Conservation (phyloP, 768 basidiomycete species). For the Cystofilobasidium macerans region DNA sequence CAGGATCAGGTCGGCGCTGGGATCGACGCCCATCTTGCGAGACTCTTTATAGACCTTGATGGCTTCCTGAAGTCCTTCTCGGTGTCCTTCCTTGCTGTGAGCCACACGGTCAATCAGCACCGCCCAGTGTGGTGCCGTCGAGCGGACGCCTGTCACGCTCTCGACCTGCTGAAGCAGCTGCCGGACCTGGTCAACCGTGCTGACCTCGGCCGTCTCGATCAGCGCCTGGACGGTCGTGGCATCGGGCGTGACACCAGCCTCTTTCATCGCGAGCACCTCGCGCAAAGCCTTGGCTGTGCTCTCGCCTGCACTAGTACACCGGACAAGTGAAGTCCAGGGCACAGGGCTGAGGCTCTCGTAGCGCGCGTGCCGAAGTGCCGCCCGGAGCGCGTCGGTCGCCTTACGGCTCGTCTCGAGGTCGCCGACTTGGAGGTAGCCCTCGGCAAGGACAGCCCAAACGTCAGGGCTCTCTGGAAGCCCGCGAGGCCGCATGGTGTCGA, state of each 20-base stretch:
- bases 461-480: background rate
- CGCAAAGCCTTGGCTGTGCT: background rate
- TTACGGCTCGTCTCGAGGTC: background rate
- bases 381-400: conserved; percentile 8
- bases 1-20: conserved; percentile 12
- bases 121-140: conserved; percentile 6
- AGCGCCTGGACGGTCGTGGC: conserved; percentile 9
- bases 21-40: conserved; percentile 4
- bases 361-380: background rate
- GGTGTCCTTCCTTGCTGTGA: background rate
- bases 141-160: background rate
- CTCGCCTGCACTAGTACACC: background rate
- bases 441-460: conserved; percentile 8
- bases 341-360: background rate
- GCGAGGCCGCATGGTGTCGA: background rate
- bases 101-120: conserved; percentile 10
- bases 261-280: conserved; percentile 10
- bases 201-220: background rate
- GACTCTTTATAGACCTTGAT: conserved; percentile 9
- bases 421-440: conserved; percentile 11
- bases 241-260: conserved; percentile 11
- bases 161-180: conserved; percentile 12
- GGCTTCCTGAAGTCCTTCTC: background rate
- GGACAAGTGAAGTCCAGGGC: conserved; percentile 13
- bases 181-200: conserved; percentile 2